Base-by-base conservation (phyloP, 2,329 filamentous ascomycete genomes). In the Niveomyces coronatus region DNA sequence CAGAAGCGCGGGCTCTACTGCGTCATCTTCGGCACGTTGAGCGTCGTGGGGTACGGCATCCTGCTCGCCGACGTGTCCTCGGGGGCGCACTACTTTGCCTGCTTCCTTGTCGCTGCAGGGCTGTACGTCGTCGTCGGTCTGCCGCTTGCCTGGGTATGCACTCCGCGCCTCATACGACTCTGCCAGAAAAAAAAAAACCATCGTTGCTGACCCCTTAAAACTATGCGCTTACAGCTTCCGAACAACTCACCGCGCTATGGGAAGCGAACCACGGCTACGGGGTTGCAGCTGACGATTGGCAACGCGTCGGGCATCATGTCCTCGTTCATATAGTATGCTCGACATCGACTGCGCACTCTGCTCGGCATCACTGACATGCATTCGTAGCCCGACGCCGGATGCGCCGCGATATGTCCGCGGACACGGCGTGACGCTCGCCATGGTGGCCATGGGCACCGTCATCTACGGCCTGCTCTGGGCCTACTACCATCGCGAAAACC, bases 251-350 rank as follows among this genome's bases (percentile, higher is more conserved):
- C 84, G 1, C 67, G 83, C 7, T 88, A 86, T 47, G 82, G 82
- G 9, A 88, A 87, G 56, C 67, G 83, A 22, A 82, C 82, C 0
- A 82, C 79, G 0, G 80, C 79, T 0, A 83, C 74, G 1, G 82
- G 79, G 0, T 53, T 86, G 53, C 81, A 86, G 53, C 62, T 86
- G 24, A 83, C 75, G 0, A 69, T 79, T 37, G 82, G 81, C 3
- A 87, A 87, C 45, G 65, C 68, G 13, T 71, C 76, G 9, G 83
- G 83, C 3, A 80, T 87, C 45, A 80, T 85, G 76, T 71, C 79
- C 4, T 74, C 79, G 0, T 86, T 85, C 48, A 74, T 82, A 38
- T 71, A 71, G 59, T 62, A 40, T 47, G 58, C 49, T 18, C 7
- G 3, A 16, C 6, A 24, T 8, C 20, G 15, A 4, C 17, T 17